These are phyloP conservation scores for Baorangia bicolor DNA, from an alignment of 768 basidiomycete species.

Conservation along the genomic window DNA sequence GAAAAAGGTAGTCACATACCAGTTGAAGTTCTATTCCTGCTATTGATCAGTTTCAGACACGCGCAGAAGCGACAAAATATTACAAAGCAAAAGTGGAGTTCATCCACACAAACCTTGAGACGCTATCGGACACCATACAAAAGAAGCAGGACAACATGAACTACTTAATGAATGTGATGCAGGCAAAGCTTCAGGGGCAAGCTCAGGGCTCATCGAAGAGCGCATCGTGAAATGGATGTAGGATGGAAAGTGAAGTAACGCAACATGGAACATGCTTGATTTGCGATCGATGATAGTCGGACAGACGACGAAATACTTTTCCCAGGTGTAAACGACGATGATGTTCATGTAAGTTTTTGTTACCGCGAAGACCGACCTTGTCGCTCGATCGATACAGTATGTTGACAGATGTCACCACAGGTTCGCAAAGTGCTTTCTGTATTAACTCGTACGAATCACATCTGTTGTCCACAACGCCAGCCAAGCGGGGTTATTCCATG, in stretches of 20 bases:
- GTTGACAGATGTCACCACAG: not conserved
- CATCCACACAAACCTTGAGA: conserved; percentile 80
- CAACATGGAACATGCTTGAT: not conserved
- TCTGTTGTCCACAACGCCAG: not conserved
- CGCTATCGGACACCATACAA: conserved; percentile 83
- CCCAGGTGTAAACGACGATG: not conserved
- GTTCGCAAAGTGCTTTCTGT: not conserved
- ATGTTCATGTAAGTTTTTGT: not conserved
- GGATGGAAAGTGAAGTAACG: not conserved
- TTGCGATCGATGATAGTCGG: not conserved
- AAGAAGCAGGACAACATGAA: conserved; percentile 91
- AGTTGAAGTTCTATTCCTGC: not conserved
- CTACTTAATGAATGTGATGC: conserved; percentile 70
- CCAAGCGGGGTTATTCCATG: not conserved
- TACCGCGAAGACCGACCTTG: not conserved
- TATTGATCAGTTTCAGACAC: conserved; percentile 53
- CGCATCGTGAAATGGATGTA: conserved; percentile 14
- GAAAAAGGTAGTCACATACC: conserved; percentile 64
- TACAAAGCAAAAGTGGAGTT: conserved; percentile 81
- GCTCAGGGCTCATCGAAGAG: conserved; percentile 20
- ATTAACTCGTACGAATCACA: not conserved
- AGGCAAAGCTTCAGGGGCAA: conserved; percentile 49
- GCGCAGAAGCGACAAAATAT: conserved; percentile 74
- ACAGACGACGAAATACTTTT: not conserved
- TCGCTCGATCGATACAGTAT: not conserved